These are phyloP conservation scores for Cladorrhinum samala DNA, from an alignment of 495 filamentous ascomycete species.

Conservation along the genomic window DNA sequence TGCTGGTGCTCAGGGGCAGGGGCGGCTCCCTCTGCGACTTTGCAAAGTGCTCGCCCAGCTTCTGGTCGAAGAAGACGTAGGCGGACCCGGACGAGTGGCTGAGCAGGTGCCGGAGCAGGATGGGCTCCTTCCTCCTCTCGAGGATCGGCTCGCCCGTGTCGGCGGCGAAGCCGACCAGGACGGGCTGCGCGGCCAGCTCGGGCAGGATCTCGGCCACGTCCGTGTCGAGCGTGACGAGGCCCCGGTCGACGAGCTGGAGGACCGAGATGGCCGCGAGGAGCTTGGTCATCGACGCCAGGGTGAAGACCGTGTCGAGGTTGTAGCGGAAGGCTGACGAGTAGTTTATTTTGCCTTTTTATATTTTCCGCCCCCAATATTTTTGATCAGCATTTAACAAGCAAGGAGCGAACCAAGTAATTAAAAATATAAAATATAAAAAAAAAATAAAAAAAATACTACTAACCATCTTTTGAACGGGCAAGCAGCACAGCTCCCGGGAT, in stretches of 20 bases:
- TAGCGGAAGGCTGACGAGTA: conserved; percentile 8
- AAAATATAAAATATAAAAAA: too few relatives aligned
- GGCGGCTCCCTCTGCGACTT: neutral
- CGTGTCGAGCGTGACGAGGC: conserved; percentile 9
- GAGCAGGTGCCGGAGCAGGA: conserved; percentile 31
- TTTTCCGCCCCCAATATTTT: too few relatives aligned
- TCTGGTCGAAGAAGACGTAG: conserved; percentile 25
- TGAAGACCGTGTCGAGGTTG: neutral
- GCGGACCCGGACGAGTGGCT: conserved; percentile 30
- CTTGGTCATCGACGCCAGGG: conserved; percentile 33
- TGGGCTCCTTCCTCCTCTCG: conserved; percentile 16
- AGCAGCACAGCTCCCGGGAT: conserved; percentile 10
- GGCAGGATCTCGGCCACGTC: conserved; percentile 21
- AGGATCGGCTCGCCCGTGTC: conserved; percentile 17
- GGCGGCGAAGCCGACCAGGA: conserved; percentile 24
- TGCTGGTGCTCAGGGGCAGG: neutral
- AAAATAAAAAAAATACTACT: neutral
- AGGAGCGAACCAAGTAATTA: too few relatives aligned
- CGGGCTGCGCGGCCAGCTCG: conserved; percentile 22
- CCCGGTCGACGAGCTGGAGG: conserved; percentile 32
- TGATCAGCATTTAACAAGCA: too few relatives aligned
- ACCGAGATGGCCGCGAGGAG: conserved; percentile 30
- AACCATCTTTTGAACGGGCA: conserved; percentile 13
- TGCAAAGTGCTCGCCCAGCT: conserved; percentile 13
- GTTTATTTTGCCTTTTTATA: conserved; percentile 11